Base-by-base conservation (phyloP, 305 asterid genomes). In the Galium porrigens region DNA sequence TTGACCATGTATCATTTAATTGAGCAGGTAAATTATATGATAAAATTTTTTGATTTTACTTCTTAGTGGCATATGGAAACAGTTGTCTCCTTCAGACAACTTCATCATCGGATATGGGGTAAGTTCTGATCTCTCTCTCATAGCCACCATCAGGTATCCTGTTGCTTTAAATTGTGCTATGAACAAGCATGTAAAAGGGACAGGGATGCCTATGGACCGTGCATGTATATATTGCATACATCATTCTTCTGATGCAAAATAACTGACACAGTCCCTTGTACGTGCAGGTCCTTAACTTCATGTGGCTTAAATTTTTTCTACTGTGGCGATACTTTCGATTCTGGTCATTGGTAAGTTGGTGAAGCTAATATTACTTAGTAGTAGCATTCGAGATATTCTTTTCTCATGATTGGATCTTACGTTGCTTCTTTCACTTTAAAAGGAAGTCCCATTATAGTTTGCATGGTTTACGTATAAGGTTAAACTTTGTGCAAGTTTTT, bases 261-360 rank as follows among this genome's bases (percentile, higher is more conserved):
- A 20, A 58, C 32, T 53, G 1, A 58, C 55, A 18, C 41, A 5
- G 57, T 44, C 56, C 55, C 33, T 6, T 73, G 17, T 62, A 58
- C 72, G 56, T 74, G 70, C 87, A 92, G 98, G 96, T 92, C 55
- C 85, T 92, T 34, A 92, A 83, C 79, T 92, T 92, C 82, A 89
- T 87, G 97, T 89, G 99, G 99, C 94, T 89, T 63, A 92, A 89
- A 66, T 92, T 92, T 80, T 83, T 92, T 72, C 87, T 92, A 80
- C 81, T 92, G 72, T 89, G 99, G 99, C 90, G 99, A 70, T 92
- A 80, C 81, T 92, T 92, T 78, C 83, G 95, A 39, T 85, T 92
- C 79, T 92, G 95, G 94, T 82, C 99, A 56, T 78, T 92, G 95
- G 95, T 92, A 80, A 53, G 79, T 72, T 78, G 63, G 55, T 73